Base-by-base conservation (phyloP, 2,329 filamentous ascomycete species). In the Aspergillus sp. region DNA sequence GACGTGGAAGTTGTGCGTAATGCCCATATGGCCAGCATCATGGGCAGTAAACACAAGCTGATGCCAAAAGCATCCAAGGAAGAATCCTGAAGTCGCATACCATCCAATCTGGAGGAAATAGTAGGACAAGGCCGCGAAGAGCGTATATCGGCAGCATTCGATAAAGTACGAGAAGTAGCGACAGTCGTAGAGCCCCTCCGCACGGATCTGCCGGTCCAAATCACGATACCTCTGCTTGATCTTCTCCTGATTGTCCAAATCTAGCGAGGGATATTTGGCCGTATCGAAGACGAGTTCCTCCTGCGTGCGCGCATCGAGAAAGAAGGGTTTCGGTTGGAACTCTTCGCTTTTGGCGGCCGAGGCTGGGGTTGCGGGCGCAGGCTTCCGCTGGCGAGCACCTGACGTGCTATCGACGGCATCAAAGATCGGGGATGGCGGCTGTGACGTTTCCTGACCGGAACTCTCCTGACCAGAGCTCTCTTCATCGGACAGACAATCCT, bases 21-120 rank as follows among this genome's bases (percentile, higher is more conserved):
- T 97, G 66, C 91, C 95, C 90, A 97, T 96, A 76, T 99, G 95
- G 6, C 92, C 93, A 54, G 94, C 91, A 81, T 99, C 95, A 76
- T 99, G 95, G 62, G 91, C 95, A 1, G 89, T 89, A 73, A 99
- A 99, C 55, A 94, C 90, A 28, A 98, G 84, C 74, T 98, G 95
- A 72, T 98, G 95, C 94, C 95, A 98, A 71, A 96, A 85, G 63
- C 86, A 82, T 19, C 94, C 95, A 2, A 98, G 82, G 67, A 89
- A 92, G 52, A 91, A 74, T 1, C 87, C 92, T 59, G 91, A 91
- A 2, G 85, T 79, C 51, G 79, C 81, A 70, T 91, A 94, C 85
- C 89, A 91, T 38, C 83, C 83, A 70, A 79, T 80, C 15, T 76
- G 82, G 19, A 95, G 78, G 68, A 85, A 87, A 4, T 78, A 72